Conservation (phyloP, 2,329 filamentous ascomycete genomes). For the Phaeosphaeriaceae sp. region DNA sequence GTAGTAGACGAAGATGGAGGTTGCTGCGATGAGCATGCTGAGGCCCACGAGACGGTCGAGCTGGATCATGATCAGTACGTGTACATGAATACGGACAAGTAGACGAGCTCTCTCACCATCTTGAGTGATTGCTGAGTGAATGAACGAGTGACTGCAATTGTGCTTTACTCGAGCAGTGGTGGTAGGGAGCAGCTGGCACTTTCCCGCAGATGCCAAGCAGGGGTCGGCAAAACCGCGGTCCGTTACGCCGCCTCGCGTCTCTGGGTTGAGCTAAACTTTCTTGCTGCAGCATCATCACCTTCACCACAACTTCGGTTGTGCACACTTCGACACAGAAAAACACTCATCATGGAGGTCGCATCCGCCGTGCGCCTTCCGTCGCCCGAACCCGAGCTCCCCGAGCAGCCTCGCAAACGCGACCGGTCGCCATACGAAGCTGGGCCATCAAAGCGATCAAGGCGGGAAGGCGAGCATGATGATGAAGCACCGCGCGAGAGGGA, state of each 20-base stretch:
- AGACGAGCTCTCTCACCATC: slow-evolving; percentile 26
- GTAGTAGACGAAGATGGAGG: slow-evolving; percentile 86
- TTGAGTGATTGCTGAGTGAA: slow-evolving; percentile 23
- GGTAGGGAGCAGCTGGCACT: slow-evolving; percentile 24
- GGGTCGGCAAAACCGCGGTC: slow-evolving; percentile 25
- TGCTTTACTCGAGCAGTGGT: slow-evolving; percentile 9
- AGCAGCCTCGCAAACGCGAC: slow-evolving; percentile 60
- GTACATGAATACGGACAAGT: not conserved
- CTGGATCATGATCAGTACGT: slow-evolving; percentile 57
- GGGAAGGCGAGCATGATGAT: slow-evolving; percentile 38
- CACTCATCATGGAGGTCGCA: slow-evolving; percentile 42
- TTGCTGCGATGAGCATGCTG: slow-evolving; percentile 77
- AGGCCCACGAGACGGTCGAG: slow-evolving; percentile 86
- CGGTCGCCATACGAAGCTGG: slow-evolving; percentile 55
- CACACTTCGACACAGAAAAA: not conserved
- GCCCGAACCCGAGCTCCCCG: slow-evolving; percentile 53
- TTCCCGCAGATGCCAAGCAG: slow-evolving; percentile 17
- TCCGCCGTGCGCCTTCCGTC: slow-evolving; percentile 66
- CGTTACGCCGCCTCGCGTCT: slow-evolving; percentile 16
- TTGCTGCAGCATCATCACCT: slow-evolving; percentile 18
- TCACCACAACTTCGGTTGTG: slow-evolving; percentile 8
- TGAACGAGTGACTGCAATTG: slow-evolving; percentile 24
- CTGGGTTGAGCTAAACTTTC: slow-evolving; percentile 33
- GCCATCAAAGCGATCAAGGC: slow-evolving; percentile 48
- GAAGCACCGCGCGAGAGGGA: slow-evolving; percentile 55